These are phyloP conservation scores for Leccinum uliginosum DNA, from an alignment of 768 basidiomycete genomes.

Conservation along the genomic window DNA sequence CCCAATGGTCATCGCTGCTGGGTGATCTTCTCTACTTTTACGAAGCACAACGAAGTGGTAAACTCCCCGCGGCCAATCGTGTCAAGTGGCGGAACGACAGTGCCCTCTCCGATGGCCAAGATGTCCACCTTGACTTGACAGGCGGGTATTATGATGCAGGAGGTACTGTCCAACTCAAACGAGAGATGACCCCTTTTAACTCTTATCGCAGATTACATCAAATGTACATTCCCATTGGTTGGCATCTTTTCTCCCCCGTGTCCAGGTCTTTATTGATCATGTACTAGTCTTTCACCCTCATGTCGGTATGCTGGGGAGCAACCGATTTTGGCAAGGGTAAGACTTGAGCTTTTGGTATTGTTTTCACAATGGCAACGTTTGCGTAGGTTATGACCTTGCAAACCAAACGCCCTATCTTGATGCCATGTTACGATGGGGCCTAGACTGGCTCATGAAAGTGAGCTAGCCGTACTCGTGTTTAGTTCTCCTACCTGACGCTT, in stretches of 20 bases:
- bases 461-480: constrained; percentile 7
- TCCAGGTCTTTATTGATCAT: neutral
- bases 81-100: constrained; percentile 88
- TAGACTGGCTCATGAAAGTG: constrained; percentile 90
- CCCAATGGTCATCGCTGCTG: constrained; percentile 78
- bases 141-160: constrained; percentile 95
- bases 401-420: constrained; percentile 93
- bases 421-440: constrained; percentile 83
- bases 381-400: constrained; percentile 71
- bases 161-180: constrained; percentile 41
- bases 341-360: neutral
- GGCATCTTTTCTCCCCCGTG: constrained; percentile 14
- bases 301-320: constrained; percentile 89
- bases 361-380: neutral
- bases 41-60: constrained; percentile 85
- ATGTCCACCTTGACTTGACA: constrained; percentile 67
- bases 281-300: constrained; percentile 69
- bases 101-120: constrained; percentile 68
- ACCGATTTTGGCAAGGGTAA: constrained; percentile 76
- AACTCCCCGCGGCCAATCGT: constrained; percentile 61
- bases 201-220: constrained; percentile 67
- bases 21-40: constrained; percentile 86
- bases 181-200: neutral
- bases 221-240: constrained; percentile 81
- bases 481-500: neutral